Evolutionary conservation across 208 protist genomes (phyloP), one percentile per base, ranked within the genome.

Genomic region (Crithidia thermophila): DNA sequence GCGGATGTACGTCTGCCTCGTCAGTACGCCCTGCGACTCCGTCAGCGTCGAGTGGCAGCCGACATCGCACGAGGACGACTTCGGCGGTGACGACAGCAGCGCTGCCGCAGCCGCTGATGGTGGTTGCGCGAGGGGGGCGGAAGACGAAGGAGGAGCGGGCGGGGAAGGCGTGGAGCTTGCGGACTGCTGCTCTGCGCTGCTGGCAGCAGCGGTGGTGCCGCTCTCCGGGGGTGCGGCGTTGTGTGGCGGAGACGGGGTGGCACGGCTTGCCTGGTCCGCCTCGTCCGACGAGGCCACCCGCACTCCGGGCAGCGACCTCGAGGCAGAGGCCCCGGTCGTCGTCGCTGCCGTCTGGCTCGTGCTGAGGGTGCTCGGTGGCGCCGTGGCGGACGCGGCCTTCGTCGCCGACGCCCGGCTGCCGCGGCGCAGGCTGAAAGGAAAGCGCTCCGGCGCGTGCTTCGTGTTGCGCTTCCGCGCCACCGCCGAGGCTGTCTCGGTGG

Each of bases 21-120:
- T 66, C 59, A 65, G 59, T 30, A 65, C 59, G 8, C 59, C 59
- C 33, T 55, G 59, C 21, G 59, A 55, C 46, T 55, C 59, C 16
- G 28, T 51, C 46, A 65, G 21, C 18, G 46, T 65, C 6, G 59
- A 65, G 46, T 65, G 45, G 34, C 59, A 65, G 45, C 30, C 45
- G 21, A 52, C 14, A 1, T 27, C 59, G 13, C n/a, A 20, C 46
- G 14, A 7, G 10, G n/a, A 13, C 28, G n/a, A 39, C 30, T 33
- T 16, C 30, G 36, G 6, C 31, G 51, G 4, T 1, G 36, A n/a
- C 11, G 33, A n/a, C 39, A 40, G 18, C 16, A 3, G 14, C 42
- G 10, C 27, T 11, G 40, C 16, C 27, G 27, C 10, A 9, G n/a
- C n/a, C n/a, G n/a, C n/a, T n/a, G n/a, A n/a, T n/a, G n/a, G n/a